Base-by-base conservation (phyloP, 1,284 basidiomycete genomes). In the Ustilago shanxiensis region DNA sequence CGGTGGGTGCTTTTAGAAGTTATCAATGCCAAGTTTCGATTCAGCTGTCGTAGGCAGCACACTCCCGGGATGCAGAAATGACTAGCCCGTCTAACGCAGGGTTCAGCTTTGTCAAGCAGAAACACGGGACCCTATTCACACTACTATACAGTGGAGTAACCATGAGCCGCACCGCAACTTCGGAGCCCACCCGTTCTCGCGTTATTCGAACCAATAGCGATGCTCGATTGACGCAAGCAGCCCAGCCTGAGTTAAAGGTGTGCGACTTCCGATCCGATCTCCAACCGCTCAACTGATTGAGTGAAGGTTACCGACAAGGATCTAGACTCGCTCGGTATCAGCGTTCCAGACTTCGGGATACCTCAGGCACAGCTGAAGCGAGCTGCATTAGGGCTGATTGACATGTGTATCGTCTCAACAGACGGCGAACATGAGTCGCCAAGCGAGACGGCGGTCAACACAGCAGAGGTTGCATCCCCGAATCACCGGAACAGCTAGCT, bases 381-480 rank as follows among this genome's bases (percentile, higher is more conserved):
- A 26, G 24, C 11, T 14, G 22, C 45, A 29, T 6, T 11, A 29
- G 35, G 14, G 26, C 14, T 56, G 39, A 45, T 7, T 10, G 52
- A 56, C 24, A 37, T 49, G 47, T 52, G 47, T 18, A 7, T 20
- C 29, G 39, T n/a, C n/a, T n/a, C n/a, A 18, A 5, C 24, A 4
- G 5, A 45, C 56, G 63, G 63, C 56, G 8, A 54, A 24, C 20
- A 41, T 8, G 44, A 60, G 33, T 41, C 20, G 31, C 53, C 47
- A 20, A 57, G 53, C 58, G 53, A 67, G 65, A n/a, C 13, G 65
- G 18, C 47, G 28, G 35, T 22, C 37, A 20, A 29, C 5, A 24
- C 20, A 31, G 33, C 31, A 1, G 0, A 24, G n/a, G 4, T n/a
- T 22, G 28, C 45, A n/a, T 28, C 28, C 18, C 47, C 59, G 24